These are phyloP conservation scores for Talaromyces stipitatus DNA, from an alignment of 495 filamentous ascomycete species.

Conservation along the genomic window DNA sequence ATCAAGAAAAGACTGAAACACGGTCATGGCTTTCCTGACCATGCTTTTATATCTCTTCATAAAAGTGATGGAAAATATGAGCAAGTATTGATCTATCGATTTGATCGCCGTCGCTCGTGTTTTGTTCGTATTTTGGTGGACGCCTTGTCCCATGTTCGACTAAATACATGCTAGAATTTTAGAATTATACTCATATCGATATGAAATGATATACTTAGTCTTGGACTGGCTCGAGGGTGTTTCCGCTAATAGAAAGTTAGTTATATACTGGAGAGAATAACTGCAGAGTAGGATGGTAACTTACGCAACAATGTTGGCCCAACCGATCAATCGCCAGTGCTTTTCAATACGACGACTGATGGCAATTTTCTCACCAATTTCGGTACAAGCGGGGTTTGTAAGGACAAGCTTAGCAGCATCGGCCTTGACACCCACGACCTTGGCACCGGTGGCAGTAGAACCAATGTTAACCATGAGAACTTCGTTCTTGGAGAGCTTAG, in stretches of 20 bases:
- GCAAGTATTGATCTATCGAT: background rate
- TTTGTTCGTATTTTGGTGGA: background rate
- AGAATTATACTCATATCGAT: background rate
- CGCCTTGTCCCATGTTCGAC: background rate
- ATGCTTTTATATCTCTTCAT: background rate
- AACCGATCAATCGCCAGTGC: constrained; percentile 97
- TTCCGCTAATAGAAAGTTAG: constrained; percentile 34
- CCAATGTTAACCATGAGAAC: constrained; percentile 99
- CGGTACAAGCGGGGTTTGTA: constrained; percentile 86
- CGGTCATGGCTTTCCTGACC: no score
- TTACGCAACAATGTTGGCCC: constrained; percentile 83
- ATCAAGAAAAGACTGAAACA: background rate
- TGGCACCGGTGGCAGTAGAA: constrained; percentile 89
- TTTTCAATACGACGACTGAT: constrained; percentile 94
- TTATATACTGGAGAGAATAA: background rate
- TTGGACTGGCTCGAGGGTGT: constrained; percentile 44
- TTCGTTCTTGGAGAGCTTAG: constrained; percentile 94
- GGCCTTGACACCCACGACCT: constrained; percentile 91
- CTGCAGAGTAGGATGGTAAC: constrained; percentile 18
- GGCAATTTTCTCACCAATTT: constrained; percentile 95
- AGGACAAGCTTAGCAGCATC: constrained; percentile 88
- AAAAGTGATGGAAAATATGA: background rate
- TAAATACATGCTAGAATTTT: background rate
- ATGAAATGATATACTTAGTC: constrained; percentile 24
- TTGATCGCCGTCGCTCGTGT: background rate